Conservation (phyloP, 305 asterid species). For the Fraxinus velutina region DNA sequence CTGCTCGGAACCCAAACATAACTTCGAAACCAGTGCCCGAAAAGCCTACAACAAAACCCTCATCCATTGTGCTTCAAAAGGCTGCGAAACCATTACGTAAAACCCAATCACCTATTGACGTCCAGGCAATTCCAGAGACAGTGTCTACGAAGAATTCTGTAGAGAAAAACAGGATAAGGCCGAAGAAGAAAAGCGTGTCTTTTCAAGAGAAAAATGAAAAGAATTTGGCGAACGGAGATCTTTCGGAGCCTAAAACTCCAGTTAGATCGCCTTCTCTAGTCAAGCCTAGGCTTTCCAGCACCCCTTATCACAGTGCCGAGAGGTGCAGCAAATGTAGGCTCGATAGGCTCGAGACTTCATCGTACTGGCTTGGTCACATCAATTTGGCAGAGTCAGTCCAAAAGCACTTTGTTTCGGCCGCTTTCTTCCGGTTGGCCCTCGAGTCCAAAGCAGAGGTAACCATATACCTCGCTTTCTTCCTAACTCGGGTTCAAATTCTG, state of each 20-base stretch:
- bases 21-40: conserved; percentile 31
- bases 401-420: conserved; percentile 59
- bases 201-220: conserved; percentile 33
- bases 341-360: conserved; percentile 62
- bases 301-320: conserved; percentile 63
- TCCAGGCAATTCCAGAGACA: conserved; percentile 12
- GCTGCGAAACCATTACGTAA: conserved; percentile 27
- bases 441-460: conserved; percentile 73
- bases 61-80: conserved; percentile 28
- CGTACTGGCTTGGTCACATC: conserved; percentile 75
- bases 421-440: conserved; percentile 56
- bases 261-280: conserved; percentile 29
- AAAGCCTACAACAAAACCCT: conserved; percentile 41
- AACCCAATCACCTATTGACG: conserved; percentile 22
- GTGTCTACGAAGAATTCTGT: conserved; percentile 29
- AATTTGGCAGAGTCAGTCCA: conserved; percentile 60
- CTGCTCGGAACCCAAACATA: conserved; percentile 48
- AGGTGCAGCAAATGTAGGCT: conserved; percentile 81
- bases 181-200: conserved; percentile 53
- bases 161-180: conserved; percentile 22
- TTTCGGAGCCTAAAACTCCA: conserved; percentile 47
- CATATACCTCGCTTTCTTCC: background rate
- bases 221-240: conserved; percentile 4
- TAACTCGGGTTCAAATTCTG: background rate
- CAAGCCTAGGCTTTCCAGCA: conserved; percentile 37